Percentiles rank a stretch among this genome's conserved stretches.
These are phyloP conservation scores for Malus sylvestris DNA, from an alignment of 306 rosid species.

Conservation along the genomic window DNA sequence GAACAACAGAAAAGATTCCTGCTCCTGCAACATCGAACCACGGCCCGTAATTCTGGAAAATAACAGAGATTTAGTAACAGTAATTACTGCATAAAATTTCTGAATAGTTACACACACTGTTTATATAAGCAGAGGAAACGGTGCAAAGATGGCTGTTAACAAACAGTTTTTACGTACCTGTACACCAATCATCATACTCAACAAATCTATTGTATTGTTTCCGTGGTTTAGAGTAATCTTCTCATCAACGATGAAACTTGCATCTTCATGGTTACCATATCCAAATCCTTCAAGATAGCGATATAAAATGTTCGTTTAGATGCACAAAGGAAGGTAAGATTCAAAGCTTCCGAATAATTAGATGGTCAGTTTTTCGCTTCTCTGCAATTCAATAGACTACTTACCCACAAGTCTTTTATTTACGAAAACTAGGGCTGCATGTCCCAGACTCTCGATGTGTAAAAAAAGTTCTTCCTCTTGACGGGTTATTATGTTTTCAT, in stretches of 20 bases:
- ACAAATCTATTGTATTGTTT: slow-evolving; percentile 7
- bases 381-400: background rate
- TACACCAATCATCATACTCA: slow-evolving; percentile 16
- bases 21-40: slow-evolving; percentile 14
- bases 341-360: background rate
- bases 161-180: slow-evolving; percentile 1
- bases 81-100: background rate
- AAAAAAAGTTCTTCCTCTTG: background rate
- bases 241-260: slow-evolving; percentile 4
- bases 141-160: background rate
- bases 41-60: slow-evolving; percentile 5
- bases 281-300: background rate
- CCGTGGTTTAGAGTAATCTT: slow-evolving; percentile 1
- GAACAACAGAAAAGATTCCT: slow-evolving; percentile 10
- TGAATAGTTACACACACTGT: too few species aligned
- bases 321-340: background rate
- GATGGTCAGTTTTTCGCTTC: background rate
- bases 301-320: background rate
- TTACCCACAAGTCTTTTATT: slow-evolving; percentile 3
- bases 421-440: slow-evolving; percentile 1
- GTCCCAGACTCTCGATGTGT: slow-evolving; percentile 11
- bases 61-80: background rate
- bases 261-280: slow-evolving; percentile 16
- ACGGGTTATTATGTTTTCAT: background rate
- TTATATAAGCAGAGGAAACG: too few species aligned